These are phyloP conservation scores for Liquidambar formosana DNA, from an alignment of 164 flowering plant species.

Conservation along the genomic window DNA sequence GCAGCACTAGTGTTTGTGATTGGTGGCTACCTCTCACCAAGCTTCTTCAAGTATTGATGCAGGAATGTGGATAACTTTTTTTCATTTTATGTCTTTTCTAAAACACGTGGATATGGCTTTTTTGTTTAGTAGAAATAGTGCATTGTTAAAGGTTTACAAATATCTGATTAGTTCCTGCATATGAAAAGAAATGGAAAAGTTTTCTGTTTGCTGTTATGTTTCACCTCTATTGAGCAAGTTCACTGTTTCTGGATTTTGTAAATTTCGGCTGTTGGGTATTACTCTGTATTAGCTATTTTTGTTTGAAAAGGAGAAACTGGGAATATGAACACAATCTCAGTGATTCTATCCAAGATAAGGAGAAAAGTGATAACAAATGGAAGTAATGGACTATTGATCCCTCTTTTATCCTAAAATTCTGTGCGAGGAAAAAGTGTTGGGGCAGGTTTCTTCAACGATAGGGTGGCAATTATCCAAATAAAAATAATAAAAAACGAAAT, in stretches of 20 bases:
- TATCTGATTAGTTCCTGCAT: constrained; percentile 2
- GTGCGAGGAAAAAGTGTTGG: too few species aligned
- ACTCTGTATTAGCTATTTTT: not conserved
- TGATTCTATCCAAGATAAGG: not conserved
- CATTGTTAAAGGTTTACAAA: constrained; percentile 1
- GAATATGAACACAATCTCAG: not conserved
- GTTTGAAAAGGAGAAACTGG: not conserved
- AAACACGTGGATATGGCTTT: constrained; percentile 14
- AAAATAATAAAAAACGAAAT: too few species aligned
- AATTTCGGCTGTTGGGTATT: not conserved
- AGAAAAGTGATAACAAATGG: not conserved
- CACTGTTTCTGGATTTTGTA: not conserved
- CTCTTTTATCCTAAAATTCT: too few species aligned
- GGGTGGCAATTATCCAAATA: too few species aligned
- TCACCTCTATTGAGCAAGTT: not conserved
- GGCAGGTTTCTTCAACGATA: too few species aligned
- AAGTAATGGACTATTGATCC: too few species aligned
- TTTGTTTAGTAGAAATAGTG: constrained; percentile 8
- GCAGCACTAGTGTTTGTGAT: constrained; percentile 3
- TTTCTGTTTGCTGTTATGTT: not conserved
- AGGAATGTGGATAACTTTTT: constrained; percentile 20
- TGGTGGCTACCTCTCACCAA: constrained; percentile 13
- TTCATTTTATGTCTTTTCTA: not conserved
- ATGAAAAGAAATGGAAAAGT: constrained; percentile 1
- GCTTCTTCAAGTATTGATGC: constrained; percentile 9